phyloP scores from a whole-genome alignment of 148 eudicot genomes.

The Simmondsia chinensis region DNA sequence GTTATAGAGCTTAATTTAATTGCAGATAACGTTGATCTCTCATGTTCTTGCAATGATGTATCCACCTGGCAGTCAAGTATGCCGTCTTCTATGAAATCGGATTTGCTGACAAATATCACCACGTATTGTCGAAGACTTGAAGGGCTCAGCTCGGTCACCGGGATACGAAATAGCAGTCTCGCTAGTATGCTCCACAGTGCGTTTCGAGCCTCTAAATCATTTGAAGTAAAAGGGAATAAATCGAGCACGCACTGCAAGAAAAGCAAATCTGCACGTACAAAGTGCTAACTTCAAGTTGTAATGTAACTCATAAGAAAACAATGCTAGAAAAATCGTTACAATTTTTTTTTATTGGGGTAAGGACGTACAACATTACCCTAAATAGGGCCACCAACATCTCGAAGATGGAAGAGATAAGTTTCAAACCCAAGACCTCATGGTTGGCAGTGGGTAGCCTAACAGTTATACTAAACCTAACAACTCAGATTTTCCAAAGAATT shows the following conservation, averaged over 20 bases:
- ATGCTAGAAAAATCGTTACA: too few relatives aligned
- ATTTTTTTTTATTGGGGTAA: too few relatives aligned
- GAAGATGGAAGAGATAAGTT: too few relatives aligned
- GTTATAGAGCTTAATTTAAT: constrained; percentile 28
- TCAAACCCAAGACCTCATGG: too few relatives aligned
- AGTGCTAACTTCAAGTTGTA: constrained; percentile 8
- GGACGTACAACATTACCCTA: too few relatives aligned
- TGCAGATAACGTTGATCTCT: constrained; percentile 8
- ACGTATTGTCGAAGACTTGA: constrained; percentile 39
- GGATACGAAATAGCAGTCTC: constrained; percentile 34
- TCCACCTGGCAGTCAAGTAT: constrained; percentile 44
- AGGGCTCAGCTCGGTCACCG: constrained; percentile 40
- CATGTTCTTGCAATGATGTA: constrained; percentile 16
- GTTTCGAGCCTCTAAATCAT: constrained; percentile 67
- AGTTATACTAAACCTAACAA: too few relatives aligned
- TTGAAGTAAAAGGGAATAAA: constrained; percentile 68
- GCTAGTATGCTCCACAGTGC: constrained; percentile 82
- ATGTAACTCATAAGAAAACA: background rate
- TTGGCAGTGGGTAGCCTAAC: too few relatives aligned
- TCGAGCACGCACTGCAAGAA: constrained; percentile 72
- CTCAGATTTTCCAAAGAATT: background rate
- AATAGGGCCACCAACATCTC: too few relatives aligned
- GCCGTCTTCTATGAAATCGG: constrained; percentile 72
- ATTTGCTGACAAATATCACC: constrained; percentile 38
- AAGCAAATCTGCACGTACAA: constrained; percentile 35